These are phyloP conservation scores for Glaciozyma martinii DNA, from an alignment of 768 basidiomycete species.

Conservation along the genomic window DNA sequence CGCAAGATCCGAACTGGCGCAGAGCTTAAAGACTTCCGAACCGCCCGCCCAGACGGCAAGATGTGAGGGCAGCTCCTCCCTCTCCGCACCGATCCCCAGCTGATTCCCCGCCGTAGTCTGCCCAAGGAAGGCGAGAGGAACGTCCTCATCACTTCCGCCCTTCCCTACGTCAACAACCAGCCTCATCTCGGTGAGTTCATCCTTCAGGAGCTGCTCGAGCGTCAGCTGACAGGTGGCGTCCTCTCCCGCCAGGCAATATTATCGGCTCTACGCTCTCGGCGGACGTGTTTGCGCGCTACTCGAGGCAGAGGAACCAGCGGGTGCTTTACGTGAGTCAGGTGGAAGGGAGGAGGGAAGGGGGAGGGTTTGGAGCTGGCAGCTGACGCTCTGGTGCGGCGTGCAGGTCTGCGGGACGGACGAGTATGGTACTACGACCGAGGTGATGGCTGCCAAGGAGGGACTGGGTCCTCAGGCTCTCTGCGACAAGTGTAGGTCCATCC, in stretches of 20 bases:
- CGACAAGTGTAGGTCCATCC: conserved; percentile 28
- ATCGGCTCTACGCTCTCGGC: conserved; percentile 95
- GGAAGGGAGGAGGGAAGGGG: neutral
- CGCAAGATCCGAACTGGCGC: conserved; percentile 23
- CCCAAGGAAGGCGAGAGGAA: conserved; percentile 83
- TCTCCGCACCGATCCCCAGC: neutral
- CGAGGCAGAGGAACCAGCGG: conserved; percentile 66
- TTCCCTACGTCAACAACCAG: conserved; percentile 55
- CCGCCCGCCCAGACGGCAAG: conserved; percentile 23
- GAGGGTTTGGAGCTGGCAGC: neutral
- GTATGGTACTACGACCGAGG: conserved; percentile 99
- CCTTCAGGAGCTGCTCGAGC: neutral
- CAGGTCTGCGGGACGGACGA: conserved; percentile 92
- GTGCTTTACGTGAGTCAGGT: conserved; percentile 58
- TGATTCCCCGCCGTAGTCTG: conserved; percentile 41
- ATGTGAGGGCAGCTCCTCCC: conserved; percentile 11
- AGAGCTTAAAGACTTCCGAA: conserved; percentile 20
- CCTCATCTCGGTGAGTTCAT: conserved; percentile 27
- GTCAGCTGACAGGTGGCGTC: conserved; percentile 70
- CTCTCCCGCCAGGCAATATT: conserved; percentile 55
- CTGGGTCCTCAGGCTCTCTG: conserved; percentile 53
- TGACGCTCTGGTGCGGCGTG: neutral
- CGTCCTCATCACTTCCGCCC: conserved; percentile 82
- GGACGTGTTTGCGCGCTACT: conserved; percentile 88
- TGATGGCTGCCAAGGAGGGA: conserved; percentile 83